Evolutionary conservation across 2,329 filamentous ascomycete species (phyloP).

Genomic region (Arthrocladium fulminans): DNA sequence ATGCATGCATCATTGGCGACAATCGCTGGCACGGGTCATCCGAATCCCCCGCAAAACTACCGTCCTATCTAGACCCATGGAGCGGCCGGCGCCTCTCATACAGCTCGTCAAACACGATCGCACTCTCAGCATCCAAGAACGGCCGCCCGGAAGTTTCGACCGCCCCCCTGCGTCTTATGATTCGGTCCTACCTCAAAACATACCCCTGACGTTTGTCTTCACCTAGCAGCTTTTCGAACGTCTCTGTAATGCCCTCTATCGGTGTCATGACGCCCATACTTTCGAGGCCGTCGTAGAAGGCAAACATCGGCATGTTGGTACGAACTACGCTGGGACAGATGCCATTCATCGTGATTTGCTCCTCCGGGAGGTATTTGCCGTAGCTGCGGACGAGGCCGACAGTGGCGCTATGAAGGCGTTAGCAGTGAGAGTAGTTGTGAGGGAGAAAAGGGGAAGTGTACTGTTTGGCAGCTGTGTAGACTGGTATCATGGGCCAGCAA

Average conservation of each 20-base stretch:
- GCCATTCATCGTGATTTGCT: conserved; percentile 36
- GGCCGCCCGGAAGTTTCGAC: no score
- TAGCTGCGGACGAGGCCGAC: conserved; percentile 34
- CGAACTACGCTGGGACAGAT: conserved; percentile 35
- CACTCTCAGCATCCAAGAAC: no score
- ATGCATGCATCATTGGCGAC: no score
- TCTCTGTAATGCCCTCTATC: conserved; percentile 33
- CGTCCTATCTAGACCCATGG: no score
- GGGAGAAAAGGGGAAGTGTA: no score
- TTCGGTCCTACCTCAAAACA: conserved; percentile 36
- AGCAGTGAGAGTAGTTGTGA: no score
- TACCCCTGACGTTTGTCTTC: conserved; percentile 30
- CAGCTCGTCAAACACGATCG: no score
- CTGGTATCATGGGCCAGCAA: conserved; percentile 28
- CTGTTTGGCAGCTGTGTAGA: conserved; percentile 35
- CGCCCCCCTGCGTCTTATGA: no score
- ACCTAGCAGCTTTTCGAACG: conserved; percentile 32
- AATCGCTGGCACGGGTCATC: no score
- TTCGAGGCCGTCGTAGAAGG: conserved; percentile 33
- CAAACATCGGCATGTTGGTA: conserved; percentile 30
- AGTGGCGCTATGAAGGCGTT: no score
- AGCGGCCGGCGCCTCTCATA: no score
- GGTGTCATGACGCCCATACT: conserved; percentile 29
- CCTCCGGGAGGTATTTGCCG: conserved; percentile 32
- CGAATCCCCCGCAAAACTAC: no score